phyloP scores from a whole-genome alignment of 208 protist species.

The Histomonas meleagridis region DNA sequence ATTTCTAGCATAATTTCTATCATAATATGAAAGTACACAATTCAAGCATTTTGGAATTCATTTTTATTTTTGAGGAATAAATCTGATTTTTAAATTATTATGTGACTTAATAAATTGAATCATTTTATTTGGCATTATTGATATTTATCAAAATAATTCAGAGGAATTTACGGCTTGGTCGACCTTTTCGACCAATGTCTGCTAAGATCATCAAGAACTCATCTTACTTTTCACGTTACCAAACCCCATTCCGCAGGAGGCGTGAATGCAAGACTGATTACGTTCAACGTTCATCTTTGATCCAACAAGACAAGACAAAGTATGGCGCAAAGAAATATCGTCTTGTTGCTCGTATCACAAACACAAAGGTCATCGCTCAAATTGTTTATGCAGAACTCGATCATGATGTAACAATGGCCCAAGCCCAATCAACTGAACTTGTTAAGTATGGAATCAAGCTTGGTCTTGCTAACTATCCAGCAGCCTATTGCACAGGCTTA shows the following conservation, averaged over 20 bases:
- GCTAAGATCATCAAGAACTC: conserved; percentile 62
- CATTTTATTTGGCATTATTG: too few species aligned
- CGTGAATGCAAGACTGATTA: conserved; percentile 94
- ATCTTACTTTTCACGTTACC: conserved; percentile 90
- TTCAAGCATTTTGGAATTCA: too few species aligned
- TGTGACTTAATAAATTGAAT: too few species aligned
- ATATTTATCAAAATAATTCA: too few species aligned
- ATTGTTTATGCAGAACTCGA: conserved; percentile 78
- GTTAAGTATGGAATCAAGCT: conserved; percentile 76
- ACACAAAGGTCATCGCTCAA: conserved; percentile 78
- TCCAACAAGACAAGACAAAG: conserved; percentile 95
- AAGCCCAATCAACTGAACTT: too few species aligned
- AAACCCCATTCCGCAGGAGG: conserved; percentile 82
- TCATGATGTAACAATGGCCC: conserved; percentile 79
- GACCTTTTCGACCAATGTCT: background rate
- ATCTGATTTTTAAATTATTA: too few species aligned
- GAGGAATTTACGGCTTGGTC: too few species aligned
- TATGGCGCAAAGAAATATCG: conserved; percentile 93
- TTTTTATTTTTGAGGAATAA: too few species aligned
- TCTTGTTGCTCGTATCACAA: conserved; percentile 76
- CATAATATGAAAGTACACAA: too few species aligned
- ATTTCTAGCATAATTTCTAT: too few species aligned
- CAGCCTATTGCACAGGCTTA: conserved; percentile 74
- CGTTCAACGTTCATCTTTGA: conserved; percentile 73
- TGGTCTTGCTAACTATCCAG: conserved; percentile 92